Conservation (phyloP, 257 asterid species). For the Solanum okadae region DNA sequence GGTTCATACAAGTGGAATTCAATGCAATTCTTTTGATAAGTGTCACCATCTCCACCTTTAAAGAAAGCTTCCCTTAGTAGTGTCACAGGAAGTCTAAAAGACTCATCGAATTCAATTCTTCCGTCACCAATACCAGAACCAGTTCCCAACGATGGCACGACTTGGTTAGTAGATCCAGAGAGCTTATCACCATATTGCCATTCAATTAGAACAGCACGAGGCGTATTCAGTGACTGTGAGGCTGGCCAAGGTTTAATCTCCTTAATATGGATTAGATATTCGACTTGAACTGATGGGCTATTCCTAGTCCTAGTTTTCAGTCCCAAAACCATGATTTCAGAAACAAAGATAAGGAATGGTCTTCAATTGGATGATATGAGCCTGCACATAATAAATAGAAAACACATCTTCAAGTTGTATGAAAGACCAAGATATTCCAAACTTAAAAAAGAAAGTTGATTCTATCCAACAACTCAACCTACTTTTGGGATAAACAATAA, state of each 20-base stretch:
- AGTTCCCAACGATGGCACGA: neutral
- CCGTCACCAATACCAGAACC: constrained; percentile 52
- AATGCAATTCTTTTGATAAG: constrained; percentile 49
- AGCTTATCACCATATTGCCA: constrained; percentile 59
- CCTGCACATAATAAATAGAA: neutral
- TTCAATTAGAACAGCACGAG: constrained; percentile 59
- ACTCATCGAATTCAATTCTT: constrained; percentile 49
- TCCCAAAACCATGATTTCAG: constrained; percentile 76
- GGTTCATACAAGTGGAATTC: constrained; percentile 74
- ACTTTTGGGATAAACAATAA: neutral
- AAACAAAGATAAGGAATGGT: neutral
- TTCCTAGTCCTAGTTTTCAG: constrained; percentile 45
- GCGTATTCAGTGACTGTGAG: constrained; percentile 44
- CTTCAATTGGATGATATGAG: neutral
- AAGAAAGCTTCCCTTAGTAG: constrained; percentile 32
- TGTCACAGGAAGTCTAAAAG: constrained; percentile 52
- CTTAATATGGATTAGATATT: constrained; percentile 41
- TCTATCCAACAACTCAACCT: neutral
- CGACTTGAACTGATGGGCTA: constrained; percentile 35
- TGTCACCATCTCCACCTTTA: constrained; percentile 10
- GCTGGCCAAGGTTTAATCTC: constrained; percentile 92
- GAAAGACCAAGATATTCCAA: neutral
- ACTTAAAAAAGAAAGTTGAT: neutral
- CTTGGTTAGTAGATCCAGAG: constrained; percentile 43
- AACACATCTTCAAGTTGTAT: neutral